Evolutionary conservation across 2,329 filamentous ascomycete species (phyloP).

Genomic region (Massarina eburnea): DNA sequence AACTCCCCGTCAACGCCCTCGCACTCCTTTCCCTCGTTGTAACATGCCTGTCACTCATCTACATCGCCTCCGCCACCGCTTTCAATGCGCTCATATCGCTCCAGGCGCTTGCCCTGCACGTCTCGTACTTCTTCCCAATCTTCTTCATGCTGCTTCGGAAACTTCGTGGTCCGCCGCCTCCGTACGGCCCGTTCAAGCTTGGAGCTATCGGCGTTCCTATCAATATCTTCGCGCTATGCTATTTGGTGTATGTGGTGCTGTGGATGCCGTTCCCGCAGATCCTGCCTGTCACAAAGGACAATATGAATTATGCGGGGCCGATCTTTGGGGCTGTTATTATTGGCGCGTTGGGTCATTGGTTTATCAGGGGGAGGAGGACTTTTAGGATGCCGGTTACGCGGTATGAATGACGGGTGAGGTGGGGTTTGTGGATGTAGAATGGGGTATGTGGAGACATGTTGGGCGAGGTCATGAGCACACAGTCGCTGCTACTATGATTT

Average conservation of each 20-base stretch:
- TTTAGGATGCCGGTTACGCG: slow-evolving; percentile 24
- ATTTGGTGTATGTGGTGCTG: slow-evolving; percentile 25
- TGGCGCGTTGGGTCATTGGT: slow-evolving; percentile 25
- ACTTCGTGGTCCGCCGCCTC: slow-evolving; percentile 18
- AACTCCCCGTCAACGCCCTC: slow-evolving; percentile 28
- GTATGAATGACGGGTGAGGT: slow-evolving; percentile 12
- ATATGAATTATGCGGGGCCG: slow-evolving; percentile 36
- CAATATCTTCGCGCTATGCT: slow-evolving; percentile 29
- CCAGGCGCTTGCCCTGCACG: slow-evolving; percentile 30
- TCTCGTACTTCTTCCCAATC: slow-evolving; percentile 38
- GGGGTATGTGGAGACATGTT: no score
- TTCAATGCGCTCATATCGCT: slow-evolving; percentile 38
- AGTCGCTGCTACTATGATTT: no score
- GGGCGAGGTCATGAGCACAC: no score
- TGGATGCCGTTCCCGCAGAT: slow-evolving; percentile 36
- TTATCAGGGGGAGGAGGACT: slow-evolving; percentile 18
- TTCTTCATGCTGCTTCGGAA: slow-evolving; percentile 27
- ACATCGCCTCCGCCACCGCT: slow-evolving; percentile 39
- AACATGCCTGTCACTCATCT: slow-evolving; percentile 38
- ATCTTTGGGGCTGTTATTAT: slow-evolving; percentile 29
- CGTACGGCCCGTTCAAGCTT: slow-evolving; percentile 32
- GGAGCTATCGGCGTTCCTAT: slow-evolving; percentile 24
- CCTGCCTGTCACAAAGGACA: slow-evolving; percentile 28
- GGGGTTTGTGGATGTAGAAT: no score
- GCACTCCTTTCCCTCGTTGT: slow-evolving; percentile 24